Evolutionary conservation across 2,329 filamentous ascomycete genomes (phyloP).

Genomic region (Diaporthe sp.): DNA sequence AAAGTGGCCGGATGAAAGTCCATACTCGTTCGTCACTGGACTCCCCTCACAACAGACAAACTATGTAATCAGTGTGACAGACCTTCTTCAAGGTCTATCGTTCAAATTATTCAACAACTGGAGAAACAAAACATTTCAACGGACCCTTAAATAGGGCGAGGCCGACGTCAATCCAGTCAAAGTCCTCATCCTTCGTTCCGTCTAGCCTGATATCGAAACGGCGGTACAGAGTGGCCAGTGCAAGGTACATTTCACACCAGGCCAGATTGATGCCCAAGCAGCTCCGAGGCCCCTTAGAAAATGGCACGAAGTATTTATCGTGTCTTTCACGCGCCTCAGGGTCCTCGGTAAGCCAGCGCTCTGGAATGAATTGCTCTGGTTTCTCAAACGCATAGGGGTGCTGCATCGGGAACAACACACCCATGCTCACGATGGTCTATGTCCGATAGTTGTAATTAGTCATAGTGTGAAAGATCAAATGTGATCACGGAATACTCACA

Average conservation of each 20-base stretch:
- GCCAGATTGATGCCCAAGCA: background rate
- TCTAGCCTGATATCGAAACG: background rate
- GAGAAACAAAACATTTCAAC: background rate
- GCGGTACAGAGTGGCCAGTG: background rate
- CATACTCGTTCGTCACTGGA: no score
- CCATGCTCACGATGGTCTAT: conserved; percentile 1
- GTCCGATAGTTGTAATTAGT: background rate
- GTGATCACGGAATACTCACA: background rate
- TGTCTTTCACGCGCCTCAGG: background rate
- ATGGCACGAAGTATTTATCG: background rate
- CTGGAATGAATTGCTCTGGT: background rate
- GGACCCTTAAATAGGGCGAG: background rate
- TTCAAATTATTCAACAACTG: background rate
- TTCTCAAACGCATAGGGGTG: background rate
- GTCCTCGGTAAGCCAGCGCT: conserved; percentile 4
- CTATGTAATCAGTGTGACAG: no score
- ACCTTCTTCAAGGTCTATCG: no score
- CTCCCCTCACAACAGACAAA: no score
- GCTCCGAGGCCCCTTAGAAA: background rate
- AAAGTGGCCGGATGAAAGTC: no score
- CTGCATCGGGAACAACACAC: background rate
- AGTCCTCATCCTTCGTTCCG: background rate
- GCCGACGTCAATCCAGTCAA: background rate
- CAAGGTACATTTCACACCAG: background rate
- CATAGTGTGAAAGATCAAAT: background rate